These are phyloP conservation scores for Candida verbasci DNA, from an alignment of 805 yeast species.

Conservation along the genomic window DNA sequence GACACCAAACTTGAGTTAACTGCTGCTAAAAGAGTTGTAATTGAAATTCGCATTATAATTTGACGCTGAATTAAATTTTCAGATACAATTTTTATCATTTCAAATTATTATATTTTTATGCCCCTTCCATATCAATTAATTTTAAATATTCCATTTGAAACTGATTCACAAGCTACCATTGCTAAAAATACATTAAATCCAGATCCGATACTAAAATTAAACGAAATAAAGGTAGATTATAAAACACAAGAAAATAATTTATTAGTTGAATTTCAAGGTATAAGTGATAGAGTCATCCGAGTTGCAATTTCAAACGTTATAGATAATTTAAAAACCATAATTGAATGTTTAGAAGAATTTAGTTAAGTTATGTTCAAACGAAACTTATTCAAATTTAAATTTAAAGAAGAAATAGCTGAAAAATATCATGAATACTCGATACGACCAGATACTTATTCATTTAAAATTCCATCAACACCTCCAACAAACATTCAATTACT, in stretches of 20 bases:
- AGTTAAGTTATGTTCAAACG: constrained; percentile 21
- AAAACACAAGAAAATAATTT: constrained; percentile 31
- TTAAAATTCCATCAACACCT: constrained; percentile 23
- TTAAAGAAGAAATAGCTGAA: constrained; percentile 6
- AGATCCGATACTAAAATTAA: constrained; percentile 75
- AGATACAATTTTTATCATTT: too few species aligned
- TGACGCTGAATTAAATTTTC: too few species aligned
- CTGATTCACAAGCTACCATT: constrained; percentile 53
- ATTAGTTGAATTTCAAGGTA: constrained; percentile 49
- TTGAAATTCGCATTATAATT: too few species aligned
- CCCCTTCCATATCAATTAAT: constrained; percentile 9
- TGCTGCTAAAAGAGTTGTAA: too few species aligned
- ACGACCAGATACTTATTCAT: constrained; percentile 42
- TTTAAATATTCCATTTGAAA: constrained; percentile 62
- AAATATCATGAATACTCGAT: constrained; percentile 41
- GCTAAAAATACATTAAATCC: constrained; percentile 62
- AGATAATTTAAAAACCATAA: constrained; percentile 69
- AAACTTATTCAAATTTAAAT: constrained; percentile 4
- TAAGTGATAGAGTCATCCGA: constrained; percentile 69
- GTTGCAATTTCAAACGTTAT: constrained; percentile 81
- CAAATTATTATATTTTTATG: not conserved
- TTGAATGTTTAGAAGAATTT: constrained; percentile 78
- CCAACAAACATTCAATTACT: constrained; percentile 12
- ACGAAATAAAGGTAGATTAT: constrained; percentile 54
- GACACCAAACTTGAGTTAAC: too few species aligned